Evolutionary conservation across 2,329 filamentous ascomycete species (phyloP).

Genomic region (Arthroderma sp.): DNA sequence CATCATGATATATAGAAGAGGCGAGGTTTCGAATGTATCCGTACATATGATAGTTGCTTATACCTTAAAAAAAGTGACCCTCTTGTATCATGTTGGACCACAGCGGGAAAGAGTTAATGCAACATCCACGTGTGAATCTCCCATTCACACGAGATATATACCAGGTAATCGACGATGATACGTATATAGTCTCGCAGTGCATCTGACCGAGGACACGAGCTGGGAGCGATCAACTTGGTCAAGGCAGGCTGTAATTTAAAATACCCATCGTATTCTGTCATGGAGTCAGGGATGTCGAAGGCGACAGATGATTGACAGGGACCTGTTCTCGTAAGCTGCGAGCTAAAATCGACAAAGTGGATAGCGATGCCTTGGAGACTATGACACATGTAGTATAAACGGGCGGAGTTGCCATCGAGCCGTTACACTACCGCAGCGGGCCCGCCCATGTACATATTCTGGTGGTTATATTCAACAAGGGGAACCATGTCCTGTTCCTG

Average conservation of each 20-base stretch:
- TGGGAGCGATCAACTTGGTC: not conserved
- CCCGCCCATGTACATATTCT: constrained; percentile 1
- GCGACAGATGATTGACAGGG: not conserved
- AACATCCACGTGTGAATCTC: constrained; percentile 1
- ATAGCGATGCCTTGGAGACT: not conserved
- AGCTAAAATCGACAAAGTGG: not conserved
- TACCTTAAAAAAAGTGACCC: not conserved
- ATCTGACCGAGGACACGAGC: not conserved
- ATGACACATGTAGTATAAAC: constrained; percentile 1
- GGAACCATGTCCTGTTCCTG: not conserved
- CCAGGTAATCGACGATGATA: not conserved
- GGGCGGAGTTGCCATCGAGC: constrained; percentile 5
- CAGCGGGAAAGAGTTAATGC: constrained; percentile 2
- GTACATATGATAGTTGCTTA: not conserved
- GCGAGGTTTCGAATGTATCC: not conserved
- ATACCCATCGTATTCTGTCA: not conserved
- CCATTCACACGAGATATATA: not conserved
- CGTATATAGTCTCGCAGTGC: not conserved
- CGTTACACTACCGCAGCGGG: constrained; percentile 3
- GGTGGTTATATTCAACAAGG: not conserved
- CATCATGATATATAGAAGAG: not conserved
- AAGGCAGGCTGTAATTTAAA: not conserved
- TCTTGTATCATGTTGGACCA: not conserved
- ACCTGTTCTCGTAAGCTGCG: not conserved
- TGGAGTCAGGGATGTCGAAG: not conserved